Base-by-base conservation (phyloP, 768 basidiomycete species). In the Boletus subparvulus region DNA sequence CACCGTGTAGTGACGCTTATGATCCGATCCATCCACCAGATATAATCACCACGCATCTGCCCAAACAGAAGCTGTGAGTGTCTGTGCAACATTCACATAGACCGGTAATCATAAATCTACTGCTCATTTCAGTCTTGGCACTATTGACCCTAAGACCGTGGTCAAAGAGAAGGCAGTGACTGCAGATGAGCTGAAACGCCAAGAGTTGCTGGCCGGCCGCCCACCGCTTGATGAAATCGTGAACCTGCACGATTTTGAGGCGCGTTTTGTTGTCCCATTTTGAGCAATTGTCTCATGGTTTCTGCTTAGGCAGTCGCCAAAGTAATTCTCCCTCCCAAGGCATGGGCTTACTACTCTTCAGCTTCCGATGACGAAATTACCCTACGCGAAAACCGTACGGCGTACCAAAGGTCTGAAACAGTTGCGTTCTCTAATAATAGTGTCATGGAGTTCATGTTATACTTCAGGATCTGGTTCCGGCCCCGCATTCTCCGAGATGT, bases 331-430 rank as follows among this genome's bases (percentile, higher is more conserved):
- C 74, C 85, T 4, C 83, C 87, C 39, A 91, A 91, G 67, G 90
- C 91, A 0, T 96, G 94, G 94, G 93, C 93, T 1, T 94, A 94
- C 69, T 94, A 95, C 67, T 92, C 88, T 0, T 94, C 92, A 11
- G 94, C 92, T 12, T 86, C 94, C 12, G 94, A 98, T 69, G 94
- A 95, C 62, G 92, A 95, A 72, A 90, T 94, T 41, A 94, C 92
- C 35, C 77, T 83, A 55, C 79, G 93, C 47, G 92, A 94, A 71
- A 95, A 94, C 66, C 90, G 90, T 59, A 81, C 85, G 43, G 94
- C 93, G 3, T 98, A 86, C 69, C 94, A 96, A 62, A 80, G 93
- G 90, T 87, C 51, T 46, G 55, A 41, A 35, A 35, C 30, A 17
- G 17, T 11, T 39, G 0, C 5, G 13, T 17, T 13, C 19, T 35